Conservation (phyloP, 2,329 filamentous ascomycete species). For the Aspergillus floridensis region DNA sequence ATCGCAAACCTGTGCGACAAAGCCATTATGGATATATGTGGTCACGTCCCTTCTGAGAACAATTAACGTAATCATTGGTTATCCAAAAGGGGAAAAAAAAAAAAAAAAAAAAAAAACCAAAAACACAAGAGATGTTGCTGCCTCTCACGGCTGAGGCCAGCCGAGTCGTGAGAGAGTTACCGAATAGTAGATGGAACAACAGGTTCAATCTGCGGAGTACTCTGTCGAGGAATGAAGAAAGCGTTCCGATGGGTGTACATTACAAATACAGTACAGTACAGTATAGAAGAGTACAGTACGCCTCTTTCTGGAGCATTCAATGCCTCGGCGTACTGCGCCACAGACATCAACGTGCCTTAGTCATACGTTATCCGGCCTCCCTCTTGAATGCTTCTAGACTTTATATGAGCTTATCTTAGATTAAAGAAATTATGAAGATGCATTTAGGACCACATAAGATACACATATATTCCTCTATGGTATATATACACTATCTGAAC, state of each 20-base stretch:
- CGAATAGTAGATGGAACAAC: too few species aligned
- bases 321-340: background rate
- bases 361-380: background rate
- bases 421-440: too few species aligned
- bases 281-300: too few species aligned
- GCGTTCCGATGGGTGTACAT: background rate
- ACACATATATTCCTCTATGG: background rate
- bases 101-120: too few species aligned
- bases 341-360: background rate
- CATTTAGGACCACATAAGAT: too few species aligned
- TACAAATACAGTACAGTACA: background rate
- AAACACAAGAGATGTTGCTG: background rate
- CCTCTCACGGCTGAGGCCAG: slow-evolving; percentile 14
- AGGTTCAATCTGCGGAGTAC: too few species aligned
- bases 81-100: background rate
- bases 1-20: background rate
- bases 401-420: too few species aligned
- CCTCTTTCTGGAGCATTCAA: background rate
- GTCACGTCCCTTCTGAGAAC: background rate
- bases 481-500: background rate
- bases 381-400: too few species aligned
- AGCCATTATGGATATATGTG: background rate
- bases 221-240: too few species aligned
- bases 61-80: background rate
- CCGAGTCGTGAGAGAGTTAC: background rate